A percentile compares a stretch with the other conserved stretches of the same genome.
phyloP scores from a whole-genome alignment of 345 rosid genomes.

The Pistacia atlantica region DNA sequence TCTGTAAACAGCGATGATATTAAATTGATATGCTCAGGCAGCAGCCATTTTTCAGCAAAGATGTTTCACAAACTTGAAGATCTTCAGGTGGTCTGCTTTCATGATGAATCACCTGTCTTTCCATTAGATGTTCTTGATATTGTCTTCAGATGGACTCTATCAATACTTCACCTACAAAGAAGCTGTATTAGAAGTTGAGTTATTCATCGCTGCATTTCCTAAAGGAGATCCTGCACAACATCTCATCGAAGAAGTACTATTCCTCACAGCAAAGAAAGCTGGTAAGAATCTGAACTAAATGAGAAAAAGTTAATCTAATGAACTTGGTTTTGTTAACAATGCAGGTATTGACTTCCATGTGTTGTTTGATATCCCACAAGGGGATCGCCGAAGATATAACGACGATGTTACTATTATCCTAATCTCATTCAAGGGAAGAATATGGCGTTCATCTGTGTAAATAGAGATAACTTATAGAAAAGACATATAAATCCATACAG shows the following conservation, averaged over 20 bases:
- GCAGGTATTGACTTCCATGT: conserved; percentile 90
- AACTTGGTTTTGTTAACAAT: background rate
- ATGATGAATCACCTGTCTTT: background rate
- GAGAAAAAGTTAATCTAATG: background rate
- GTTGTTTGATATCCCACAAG: conserved; percentile 86
- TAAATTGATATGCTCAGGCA: too few species aligned
- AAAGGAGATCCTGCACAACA: conserved; percentile 97
- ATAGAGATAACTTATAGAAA: conserved; percentile 9
- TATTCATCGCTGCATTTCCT: conserved; percentile 70
- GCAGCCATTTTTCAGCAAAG: background rate
- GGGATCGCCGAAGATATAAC: conserved; percentile 83
- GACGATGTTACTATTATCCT: conserved; percentile 89
- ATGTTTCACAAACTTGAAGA: background rate
- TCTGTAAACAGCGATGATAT: too few species aligned
- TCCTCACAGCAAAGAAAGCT: conserved; percentile 84
- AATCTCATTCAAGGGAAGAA: conserved; percentile 88
- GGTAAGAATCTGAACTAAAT: conserved; percentile 39
- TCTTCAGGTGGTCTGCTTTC: background rate
- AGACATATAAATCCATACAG: background rate
- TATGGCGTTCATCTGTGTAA: conserved; percentile 87
- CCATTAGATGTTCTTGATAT: conserved; percentile 50
- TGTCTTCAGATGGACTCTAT: conserved; percentile 90
- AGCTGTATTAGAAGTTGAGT: conserved; percentile 71
- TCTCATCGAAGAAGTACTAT: conserved; percentile 75
- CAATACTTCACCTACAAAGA: conserved; percentile 85